phyloP scores from a whole-genome alignment of 225 moss, liverwort and hornwort species.

The Sphagnum contortum region DNA sequence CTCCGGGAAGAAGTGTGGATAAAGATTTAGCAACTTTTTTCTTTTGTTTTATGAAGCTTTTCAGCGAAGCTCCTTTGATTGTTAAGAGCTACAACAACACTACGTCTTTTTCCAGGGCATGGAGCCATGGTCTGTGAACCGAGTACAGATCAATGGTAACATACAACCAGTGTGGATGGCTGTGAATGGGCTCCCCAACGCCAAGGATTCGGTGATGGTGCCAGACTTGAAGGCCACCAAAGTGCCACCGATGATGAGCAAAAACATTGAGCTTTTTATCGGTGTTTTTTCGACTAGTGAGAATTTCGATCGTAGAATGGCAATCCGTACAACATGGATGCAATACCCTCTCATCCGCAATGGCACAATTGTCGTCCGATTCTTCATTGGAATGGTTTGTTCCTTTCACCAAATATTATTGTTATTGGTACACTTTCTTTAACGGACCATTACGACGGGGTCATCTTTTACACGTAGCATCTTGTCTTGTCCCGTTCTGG shows the following conservation, averaged over 20 bases:
- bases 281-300: constrained; percentile 86
- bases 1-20: neutral
- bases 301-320: constrained; percentile 91
- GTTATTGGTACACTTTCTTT: no score
- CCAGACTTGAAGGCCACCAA: constrained; percentile 55
- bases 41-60: no score
- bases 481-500: no score
- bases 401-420: neutral
- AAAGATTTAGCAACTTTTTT: no score
- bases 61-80: no score
- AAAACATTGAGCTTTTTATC: constrained; percentile 46
- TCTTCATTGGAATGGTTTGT: constrained; percentile 93
- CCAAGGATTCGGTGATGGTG: constrained; percentile 46
- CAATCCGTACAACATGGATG: constrained; percentile 93
- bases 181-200: constrained; percentile 78
- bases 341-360: constrained; percentile 72
- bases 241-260: constrained; percentile 46
- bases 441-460: no score
- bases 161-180: constrained; percentile 52
- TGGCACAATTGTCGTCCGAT: constrained; percentile 83
- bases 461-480: no score
- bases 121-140: constrained; percentile 79
- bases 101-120: constrained; percentile 28
- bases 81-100: no score
- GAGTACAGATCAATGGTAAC: constrained; percentile 54